Evolutionary conservation across 179 eudicot species (phyloP).

Genomic region (Dionaea muscipula): DNA sequence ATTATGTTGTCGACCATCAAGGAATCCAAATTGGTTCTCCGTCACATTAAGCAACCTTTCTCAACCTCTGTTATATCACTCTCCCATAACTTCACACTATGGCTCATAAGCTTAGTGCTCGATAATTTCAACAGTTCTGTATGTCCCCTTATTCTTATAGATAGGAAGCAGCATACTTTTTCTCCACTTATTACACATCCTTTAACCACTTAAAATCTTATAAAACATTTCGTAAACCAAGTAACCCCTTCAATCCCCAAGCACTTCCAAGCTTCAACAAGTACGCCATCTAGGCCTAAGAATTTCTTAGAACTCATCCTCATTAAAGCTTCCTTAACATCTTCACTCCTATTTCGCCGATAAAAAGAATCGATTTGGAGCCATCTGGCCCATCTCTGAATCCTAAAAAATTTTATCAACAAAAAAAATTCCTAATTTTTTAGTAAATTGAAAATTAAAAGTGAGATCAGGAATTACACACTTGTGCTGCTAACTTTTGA

Average conservation of each 20-base stretch:
- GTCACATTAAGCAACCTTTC: too few relatives aligned
- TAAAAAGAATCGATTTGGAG: too few relatives aligned
- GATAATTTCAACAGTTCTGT: too few relatives aligned
- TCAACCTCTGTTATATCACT: slow-evolving; percentile 1
- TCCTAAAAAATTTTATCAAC: too few relatives aligned
- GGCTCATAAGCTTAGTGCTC: not conserved
- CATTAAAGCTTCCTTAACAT: too few relatives aligned
- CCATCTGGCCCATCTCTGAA: too few relatives aligned
- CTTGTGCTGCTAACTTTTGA: slow-evolving; percentile 81
- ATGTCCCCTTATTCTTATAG: not conserved
- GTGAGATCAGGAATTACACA: too few relatives aligned
- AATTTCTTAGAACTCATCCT: too few relatives aligned
- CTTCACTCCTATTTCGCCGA: too few relatives aligned
- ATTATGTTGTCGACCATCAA: not conserved
- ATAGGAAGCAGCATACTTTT: not conserved
- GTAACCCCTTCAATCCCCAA: not conserved
- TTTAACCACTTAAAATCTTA: not conserved
- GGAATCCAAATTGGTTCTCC: slow-evolving; percentile 1
- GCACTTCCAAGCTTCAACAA: not conserved
- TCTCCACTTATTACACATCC: slow-evolving; percentile 3
- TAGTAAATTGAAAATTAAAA: too few relatives aligned
- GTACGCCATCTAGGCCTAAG: not conserved
- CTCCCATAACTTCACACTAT: not conserved
- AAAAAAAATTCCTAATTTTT: too few relatives aligned
- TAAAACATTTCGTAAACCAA: not conserved